Percentiles rank a stretch among this genome's conserved stretches.
Conservation (phyloP, 139 green algal species). For the Bryopsis sp. region DNA sequence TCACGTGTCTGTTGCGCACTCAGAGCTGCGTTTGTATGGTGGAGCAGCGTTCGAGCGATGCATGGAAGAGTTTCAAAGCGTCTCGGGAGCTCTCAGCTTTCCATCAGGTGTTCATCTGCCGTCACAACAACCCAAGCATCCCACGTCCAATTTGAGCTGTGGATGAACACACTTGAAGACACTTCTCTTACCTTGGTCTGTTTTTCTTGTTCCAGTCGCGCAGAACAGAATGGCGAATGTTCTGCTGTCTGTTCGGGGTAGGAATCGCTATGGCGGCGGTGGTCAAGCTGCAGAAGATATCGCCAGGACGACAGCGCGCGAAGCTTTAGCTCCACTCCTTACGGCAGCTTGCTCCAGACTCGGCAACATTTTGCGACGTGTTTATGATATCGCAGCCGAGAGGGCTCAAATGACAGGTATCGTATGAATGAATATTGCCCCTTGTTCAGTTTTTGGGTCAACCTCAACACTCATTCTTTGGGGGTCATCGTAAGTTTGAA, state of each 20-base stretch:
- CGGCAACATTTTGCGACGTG: slow-evolving; percentile 47
- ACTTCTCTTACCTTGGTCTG: slow-evolving; percentile 7
- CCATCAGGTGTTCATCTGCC: slow-evolving; percentile 43
- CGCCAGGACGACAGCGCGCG: slow-evolving; percentile 49
- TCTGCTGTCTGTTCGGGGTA: slow-evolving; percentile 66
- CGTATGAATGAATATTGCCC: no score
- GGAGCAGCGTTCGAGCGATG: slow-evolving; percentile 85
- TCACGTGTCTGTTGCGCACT: slow-evolving; percentile 47
- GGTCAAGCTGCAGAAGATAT: slow-evolving; percentile 71
- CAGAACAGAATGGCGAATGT: slow-evolving; percentile 77
- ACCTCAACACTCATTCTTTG: no score
- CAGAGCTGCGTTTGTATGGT: slow-evolving; percentile 74
- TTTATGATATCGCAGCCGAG: slow-evolving; percentile 65
- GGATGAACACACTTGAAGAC: no score
- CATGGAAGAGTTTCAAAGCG: slow-evolving; percentile 78
- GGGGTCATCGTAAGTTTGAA: no score
- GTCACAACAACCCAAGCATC: not conserved
- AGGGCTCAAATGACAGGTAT: slow-evolving; percentile 16
- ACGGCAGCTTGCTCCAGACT: slow-evolving; percentile 66
- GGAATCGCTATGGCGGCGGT: slow-evolving; percentile 31
- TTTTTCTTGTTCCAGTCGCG: slow-evolving; percentile 36
- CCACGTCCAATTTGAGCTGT: no score
- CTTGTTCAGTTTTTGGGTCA: no score
- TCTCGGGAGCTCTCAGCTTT: slow-evolving; percentile 55
- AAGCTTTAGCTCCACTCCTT: slow-evolving; percentile 69